Evolutionary conservation across 179 eudicot species (phyloP).

Genomic region (Silene noctiflora): DNA sequence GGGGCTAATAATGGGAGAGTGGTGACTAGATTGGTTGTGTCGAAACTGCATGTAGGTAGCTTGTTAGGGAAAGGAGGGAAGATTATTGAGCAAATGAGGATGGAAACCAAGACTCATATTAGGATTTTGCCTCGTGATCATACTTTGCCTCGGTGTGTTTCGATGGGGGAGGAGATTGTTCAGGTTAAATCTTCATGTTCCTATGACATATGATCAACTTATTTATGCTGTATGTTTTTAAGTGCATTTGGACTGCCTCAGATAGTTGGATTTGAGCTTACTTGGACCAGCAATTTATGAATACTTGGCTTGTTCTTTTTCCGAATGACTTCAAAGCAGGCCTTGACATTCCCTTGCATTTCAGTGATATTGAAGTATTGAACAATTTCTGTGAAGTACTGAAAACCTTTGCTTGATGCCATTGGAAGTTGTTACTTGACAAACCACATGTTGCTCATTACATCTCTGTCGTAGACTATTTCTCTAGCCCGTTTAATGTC

Average conservation of each 20-base stretch:
- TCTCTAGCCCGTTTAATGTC: slow-evolving; percentile 5
- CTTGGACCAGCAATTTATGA: background rate
- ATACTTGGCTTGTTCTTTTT: background rate
- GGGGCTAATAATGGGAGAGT: slow-evolving; percentile 30
- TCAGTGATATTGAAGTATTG: background rate
- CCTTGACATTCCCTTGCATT: slow-evolving; percentile 6
- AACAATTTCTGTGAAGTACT: background rate
- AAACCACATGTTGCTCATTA: background rate
- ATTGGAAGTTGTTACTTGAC: background rate
- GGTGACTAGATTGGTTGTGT: slow-evolving; percentile 84
- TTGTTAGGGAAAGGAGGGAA: slow-evolving; percentile 95
- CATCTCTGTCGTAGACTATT: background rate
- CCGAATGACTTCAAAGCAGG: slow-evolving; percentile 14
- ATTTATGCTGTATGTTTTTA: slow-evolving; percentile 12
- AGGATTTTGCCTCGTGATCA: slow-evolving; percentile 89
- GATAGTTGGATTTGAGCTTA: slow-evolving; percentile 12
- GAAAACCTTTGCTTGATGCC: slow-evolving; percentile 13
- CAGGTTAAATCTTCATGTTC: slow-evolving; percentile 57
- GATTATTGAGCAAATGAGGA: slow-evolving; percentile 96
- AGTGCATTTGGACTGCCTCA: slow-evolving; percentile 26
- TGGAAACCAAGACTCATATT: slow-evolving; percentile 90
- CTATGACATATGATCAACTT: slow-evolving; percentile 16
- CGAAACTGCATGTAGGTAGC: slow-evolving; percentile 87
- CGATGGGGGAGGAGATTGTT: slow-evolving; percentile 92
- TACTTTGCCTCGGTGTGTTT: slow-evolving; percentile 76